phyloP scores from a whole-genome alignment of 2,329 filamentous ascomycete genomes.

The Colletotrichum karsti region DNA sequence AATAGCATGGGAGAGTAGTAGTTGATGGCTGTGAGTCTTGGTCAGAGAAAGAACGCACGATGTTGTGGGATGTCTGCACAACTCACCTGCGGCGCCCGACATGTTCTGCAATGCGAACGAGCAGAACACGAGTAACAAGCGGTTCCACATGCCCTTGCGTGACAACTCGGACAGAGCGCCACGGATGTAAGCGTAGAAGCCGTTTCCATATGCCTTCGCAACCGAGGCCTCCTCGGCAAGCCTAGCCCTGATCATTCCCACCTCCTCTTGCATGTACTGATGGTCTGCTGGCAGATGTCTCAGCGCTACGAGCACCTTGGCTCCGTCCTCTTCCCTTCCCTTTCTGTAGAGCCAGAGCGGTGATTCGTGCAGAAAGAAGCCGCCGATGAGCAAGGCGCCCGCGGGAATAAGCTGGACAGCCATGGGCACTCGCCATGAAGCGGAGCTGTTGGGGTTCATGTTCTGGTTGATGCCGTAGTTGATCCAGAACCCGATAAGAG shows the following conservation, averaged over 20 bases:
- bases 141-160: slow-evolving; percentile 50
- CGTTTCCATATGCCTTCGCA: slow-evolving; percentile 41
- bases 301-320: slow-evolving; percentile 49
- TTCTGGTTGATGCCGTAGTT: slow-evolving; percentile 53
- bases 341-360: slow-evolving; percentile 34
- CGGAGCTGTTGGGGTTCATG: slow-evolving; percentile 40
- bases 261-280: slow-evolving; percentile 54
- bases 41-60: slow-evolving; percentile 3
- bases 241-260: slow-evolving; percentile 52
- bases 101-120: slow-evolving; percentile 49
- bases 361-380: slow-evolving; percentile 46
- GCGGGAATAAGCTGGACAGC: slow-evolving; percentile 56
- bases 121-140: slow-evolving; percentile 45
- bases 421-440: slow-evolving; percentile 58
- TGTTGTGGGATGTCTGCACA: not conserved
- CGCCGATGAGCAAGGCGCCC: slow-evolving; percentile 50
- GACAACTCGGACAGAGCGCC: slow-evolving; percentile 44
- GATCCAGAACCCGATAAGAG: slow-evolving; percentile 60
- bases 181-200: slow-evolving; percentile 42
- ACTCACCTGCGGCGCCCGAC: slow-evolving; percentile 46
- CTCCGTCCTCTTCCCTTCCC: slow-evolving; percentile 31
- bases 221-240: slow-evolving; percentile 44
- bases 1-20: slow-evolving; percentile 53
- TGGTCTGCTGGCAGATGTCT: slow-evolving; percentile 53
- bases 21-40: slow-evolving; percentile 44